Evolutionary conservation across 345 rosid species (phyloP).

Genomic region (Pistacia atlantica): DNA sequence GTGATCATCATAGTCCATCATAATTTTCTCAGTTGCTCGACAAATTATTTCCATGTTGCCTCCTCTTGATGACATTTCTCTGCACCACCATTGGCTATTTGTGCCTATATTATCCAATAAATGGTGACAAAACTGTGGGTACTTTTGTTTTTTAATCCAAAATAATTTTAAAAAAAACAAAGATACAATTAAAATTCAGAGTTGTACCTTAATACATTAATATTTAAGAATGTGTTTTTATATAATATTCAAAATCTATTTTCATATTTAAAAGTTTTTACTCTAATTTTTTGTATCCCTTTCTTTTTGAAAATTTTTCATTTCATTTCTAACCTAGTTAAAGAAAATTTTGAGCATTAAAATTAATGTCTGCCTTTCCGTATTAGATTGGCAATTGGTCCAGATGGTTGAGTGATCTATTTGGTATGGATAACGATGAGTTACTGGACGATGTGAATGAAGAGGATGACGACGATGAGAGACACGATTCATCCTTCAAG

Average conservation of each 20-base stretch:
- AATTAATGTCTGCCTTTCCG: not conserved
- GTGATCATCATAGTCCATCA: not conserved
- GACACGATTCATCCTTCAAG: conserved; percentile 59
- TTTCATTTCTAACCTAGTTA: no score
- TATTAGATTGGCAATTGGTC: conserved; percentile 96
- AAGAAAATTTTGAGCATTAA: not conserved
- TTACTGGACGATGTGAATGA: conserved; percentile 38
- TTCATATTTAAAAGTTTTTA: no score
- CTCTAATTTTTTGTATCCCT: no score
- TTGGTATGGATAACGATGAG: conserved; percentile 74
- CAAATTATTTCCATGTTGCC: not conserved
- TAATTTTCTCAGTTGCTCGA: not conserved
- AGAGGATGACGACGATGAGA: conserved; percentile 35
- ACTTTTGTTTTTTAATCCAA: no score
- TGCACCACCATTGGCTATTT: not conserved
- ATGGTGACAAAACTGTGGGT: no score
- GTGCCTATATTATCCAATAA: conserved; percentile 1
- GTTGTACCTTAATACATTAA: no score
- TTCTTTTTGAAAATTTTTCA: no score
- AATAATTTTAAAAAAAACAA: no score
- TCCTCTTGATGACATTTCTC: not conserved
- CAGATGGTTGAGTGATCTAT: conserved; percentile 86
- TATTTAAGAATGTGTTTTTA: no score
- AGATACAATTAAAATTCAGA: no score
- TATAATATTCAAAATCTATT: no score